phyloP scores from a whole-genome alignment of 441 rosid genomes.

The Erysimum pusillum region DNA sequence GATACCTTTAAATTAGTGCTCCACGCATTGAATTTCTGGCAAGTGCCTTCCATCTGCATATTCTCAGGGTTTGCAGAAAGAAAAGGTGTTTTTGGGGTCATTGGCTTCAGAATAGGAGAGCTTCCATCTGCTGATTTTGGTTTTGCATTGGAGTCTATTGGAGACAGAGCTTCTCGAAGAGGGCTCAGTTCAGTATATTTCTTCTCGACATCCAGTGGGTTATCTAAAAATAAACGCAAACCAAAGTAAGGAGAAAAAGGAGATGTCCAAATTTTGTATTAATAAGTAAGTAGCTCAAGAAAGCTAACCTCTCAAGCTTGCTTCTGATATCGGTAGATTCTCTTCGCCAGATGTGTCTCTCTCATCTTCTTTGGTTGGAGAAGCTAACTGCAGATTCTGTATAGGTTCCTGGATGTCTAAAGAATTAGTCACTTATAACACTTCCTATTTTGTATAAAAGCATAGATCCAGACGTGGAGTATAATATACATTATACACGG shows the following conservation, averaged over 20 bases:
- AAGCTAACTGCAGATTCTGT: slow-evolving; percentile 50
- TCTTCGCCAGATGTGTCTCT: slow-evolving; percentile 29
- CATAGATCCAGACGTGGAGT: neutral
- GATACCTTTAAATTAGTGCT: slow-evolving; percentile 74
- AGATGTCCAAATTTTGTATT: neutral
- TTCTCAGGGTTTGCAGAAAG: slow-evolving; percentile 41
- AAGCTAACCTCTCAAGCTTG: slow-evolving; percentile 49
- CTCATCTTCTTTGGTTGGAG: slow-evolving; percentile 45
- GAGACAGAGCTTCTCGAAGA: slow-evolving; percentile 67
- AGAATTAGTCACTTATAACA: neutral
- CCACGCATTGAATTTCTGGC: slow-evolving; percentile 61
- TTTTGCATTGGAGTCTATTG: slow-evolving; percentile 54
- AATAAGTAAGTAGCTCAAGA: slow-evolving; percentile 27
- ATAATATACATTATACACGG: neutral
- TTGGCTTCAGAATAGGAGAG: slow-evolving; percentile 48
- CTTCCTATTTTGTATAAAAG: neutral
- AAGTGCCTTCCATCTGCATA: slow-evolving; percentile 51
- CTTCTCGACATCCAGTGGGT: slow-evolving; percentile 40
- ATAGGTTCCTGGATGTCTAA: slow-evolving; percentile 42
- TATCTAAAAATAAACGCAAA: slow-evolving; percentile 44
- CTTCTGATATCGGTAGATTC: slow-evolving; percentile 31
- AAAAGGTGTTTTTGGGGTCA: slow-evolving; percentile 62
- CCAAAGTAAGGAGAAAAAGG: neutral
- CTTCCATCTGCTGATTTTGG: slow-evolving; percentile 44
- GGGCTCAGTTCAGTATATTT: slow-evolving; percentile 51